Evolutionary conservation across 139 green algal species (phyloP), one percentile per base, ranked within the genome.

Genomic region (Chlamydomonas sp.): DNA sequence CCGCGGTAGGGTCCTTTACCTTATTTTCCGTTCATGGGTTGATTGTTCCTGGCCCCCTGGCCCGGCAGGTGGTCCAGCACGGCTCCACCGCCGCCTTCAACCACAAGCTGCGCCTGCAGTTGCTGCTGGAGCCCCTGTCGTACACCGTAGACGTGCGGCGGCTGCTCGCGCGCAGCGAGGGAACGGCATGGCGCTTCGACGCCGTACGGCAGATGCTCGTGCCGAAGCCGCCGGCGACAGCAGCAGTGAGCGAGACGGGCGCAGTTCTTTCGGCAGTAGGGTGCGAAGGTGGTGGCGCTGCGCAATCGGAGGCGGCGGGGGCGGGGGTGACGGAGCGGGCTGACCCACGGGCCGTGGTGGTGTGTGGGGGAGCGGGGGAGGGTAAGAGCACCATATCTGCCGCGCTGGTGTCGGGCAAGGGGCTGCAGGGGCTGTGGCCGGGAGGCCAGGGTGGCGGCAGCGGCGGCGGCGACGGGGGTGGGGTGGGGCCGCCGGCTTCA

Each of bases 71-170:
- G 20, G 31, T 12, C 17, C 80, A 85, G 20, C 82, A 87, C 60
- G 72, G 82, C 17, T 80, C 72, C 15, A 2, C 72, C 8, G 71
- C 31, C 4, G 61, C 72, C 59, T 87, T 87, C 72, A 74, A 79
- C 72, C 2, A 60, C 61, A 87, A 80, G 61, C 82, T 87, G 7
- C 62, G 63, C 61, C 82, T 87, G 61, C 82, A 80, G 71, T 72
- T 87, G 71, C 82, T 87, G 69, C 71, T 87, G 82, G 82, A 87
- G 71, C 82, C 82, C 60, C 82, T 87, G 3, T 66, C 20, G 71
- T 87, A 87, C 82, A 63, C 9, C 7, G 82, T 87, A 6, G 82
- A 87, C 72, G 8, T 87, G n/a, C 61, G 72, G 17, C 61, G 71
- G 61, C 82, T 87, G 71, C 18, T 57, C 17, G 57, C 20, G 57